These are phyloP conservation scores for Aaosphaeria pasadenensis DNA, from an alignment of 2,329 filamentous ascomycete genomes.

Conservation along the genomic window DNA sequence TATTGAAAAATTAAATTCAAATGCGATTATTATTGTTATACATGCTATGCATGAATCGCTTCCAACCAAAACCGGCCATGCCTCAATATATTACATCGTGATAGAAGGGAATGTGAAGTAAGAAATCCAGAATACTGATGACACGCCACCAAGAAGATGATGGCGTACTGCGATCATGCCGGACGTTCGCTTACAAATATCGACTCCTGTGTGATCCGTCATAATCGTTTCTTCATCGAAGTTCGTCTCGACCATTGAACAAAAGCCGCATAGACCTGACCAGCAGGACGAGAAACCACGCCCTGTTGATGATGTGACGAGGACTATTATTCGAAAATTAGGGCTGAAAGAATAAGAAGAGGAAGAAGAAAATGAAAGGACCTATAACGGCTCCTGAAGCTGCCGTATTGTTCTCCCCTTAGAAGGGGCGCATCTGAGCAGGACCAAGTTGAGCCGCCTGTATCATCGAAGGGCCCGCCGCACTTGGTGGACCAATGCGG, in stretches of 20 bases:
- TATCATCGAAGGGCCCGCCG: slow-evolving; percentile 17
- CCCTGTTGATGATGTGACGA: neutral
- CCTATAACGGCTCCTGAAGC: neutral
- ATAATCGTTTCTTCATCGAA: slow-evolving; percentile 8
- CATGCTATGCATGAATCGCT: neutral
- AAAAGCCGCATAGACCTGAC: slow-evolving; percentile 3
- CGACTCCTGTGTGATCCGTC: neutral
- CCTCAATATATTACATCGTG: slow-evolving; percentile 1
- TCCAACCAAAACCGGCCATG: neutral
- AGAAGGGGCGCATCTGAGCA: slow-evolving; percentile 26
- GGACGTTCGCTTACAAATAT: neutral
- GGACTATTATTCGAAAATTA: neutral
- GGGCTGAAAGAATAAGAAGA: slow-evolving; percentile 1
- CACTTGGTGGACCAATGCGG: slow-evolving; percentile 27
- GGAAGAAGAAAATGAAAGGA: neutral
- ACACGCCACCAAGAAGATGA: neutral
- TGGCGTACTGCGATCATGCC: slow-evolving; percentile 1
- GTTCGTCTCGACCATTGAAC: neutral
- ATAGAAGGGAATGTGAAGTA: neutral
- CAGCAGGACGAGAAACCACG: slow-evolving; percentile 6
- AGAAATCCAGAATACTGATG: neutral
- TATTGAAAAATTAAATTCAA: no score
- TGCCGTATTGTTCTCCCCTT: neutral
- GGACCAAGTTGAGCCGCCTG: slow-evolving; percentile 15
- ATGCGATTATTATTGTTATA: neutral